phyloP scores from a whole-genome alignment of 768 basidiomycete species.

The Termitomyces sp. region DNA sequence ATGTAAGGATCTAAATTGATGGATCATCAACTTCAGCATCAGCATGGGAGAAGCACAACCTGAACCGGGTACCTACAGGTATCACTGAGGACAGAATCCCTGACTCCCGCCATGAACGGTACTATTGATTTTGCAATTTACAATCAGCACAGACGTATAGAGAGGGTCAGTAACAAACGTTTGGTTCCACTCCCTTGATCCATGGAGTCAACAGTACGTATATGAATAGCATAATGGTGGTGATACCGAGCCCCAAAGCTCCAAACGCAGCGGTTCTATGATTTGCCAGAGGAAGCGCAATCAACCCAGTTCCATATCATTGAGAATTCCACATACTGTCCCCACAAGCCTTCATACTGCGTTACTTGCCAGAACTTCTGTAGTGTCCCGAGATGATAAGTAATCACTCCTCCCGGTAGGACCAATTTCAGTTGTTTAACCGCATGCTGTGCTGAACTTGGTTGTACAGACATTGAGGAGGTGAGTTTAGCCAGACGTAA shows the following conservation, averaged over 20 bases:
- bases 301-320: background rate
- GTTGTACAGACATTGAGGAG: conserved; percentile 14
- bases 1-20: conserved; percentile 43
- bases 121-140: conserved; percentile 33
- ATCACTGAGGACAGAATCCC: conserved; percentile 63
- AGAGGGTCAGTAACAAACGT: conserved; percentile 39
- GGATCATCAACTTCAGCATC: background rate
- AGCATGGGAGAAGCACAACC: background rate
- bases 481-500: too few species aligned
- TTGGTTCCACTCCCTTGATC: conserved; percentile 59
- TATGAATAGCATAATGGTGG: conserved; percentile 66
- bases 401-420: conserved; percentile 59
- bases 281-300: background rate
- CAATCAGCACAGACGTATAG: background rate
- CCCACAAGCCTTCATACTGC: conserved; percentile 39
- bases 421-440: conserved; percentile 70
- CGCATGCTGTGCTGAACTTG: conserved; percentile 34
- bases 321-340: conserved; percentile 35
- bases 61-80: conserved; percentile 34
- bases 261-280: conserved; percentile 47
- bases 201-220: conserved; percentile 67
- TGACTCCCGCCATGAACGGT: conserved; percentile 69
- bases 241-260: conserved; percentile 47
- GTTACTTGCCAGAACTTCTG: conserved; percentile 41
- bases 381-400: conserved; percentile 56